Evolutionary conservation across 192 early-diverging fungal species (phyloP).

Genomic region (Pilaira anomala): DNA sequence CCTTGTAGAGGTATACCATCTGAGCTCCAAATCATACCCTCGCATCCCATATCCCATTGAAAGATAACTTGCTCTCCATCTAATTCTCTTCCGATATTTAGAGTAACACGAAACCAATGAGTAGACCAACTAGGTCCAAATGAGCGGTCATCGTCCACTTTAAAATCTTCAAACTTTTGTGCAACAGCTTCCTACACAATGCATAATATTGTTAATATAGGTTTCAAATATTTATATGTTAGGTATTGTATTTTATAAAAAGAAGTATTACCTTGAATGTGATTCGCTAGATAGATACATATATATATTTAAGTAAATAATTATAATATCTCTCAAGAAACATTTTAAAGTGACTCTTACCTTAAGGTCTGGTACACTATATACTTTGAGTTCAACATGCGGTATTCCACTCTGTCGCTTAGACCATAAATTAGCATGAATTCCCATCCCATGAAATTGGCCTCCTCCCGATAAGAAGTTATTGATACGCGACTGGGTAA

Average conservation of each 20-base stretch:
- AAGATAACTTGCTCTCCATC: slow-evolving; percentile 72
- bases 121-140: slow-evolving; percentile 55
- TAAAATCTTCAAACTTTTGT: slow-evolving; percentile 15
- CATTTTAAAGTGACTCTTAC: slow-evolving; percentile 62
- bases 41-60: slow-evolving; percentile 83
- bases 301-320: no score
- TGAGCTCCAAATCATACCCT: slow-evolving; percentile 85
- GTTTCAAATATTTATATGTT: no score
- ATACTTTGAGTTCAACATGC: slow-evolving; percentile 53
- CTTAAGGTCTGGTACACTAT: slow-evolving; percentile 62
- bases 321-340: slow-evolving; percentile 55
- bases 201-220: background rate
- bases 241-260: no score
- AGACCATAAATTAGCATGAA: slow-evolving; percentile 49
- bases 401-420: slow-evolving; percentile 42
- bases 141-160: background rate
- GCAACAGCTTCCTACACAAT: slow-evolving; percentile 19
- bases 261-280: slow-evolving; percentile 29
- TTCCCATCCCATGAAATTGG: slow-evolving; percentile 43
- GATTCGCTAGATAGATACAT: no score
- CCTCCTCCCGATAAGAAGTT: slow-evolving; percentile 60
- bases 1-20: slow-evolving; percentile 85
- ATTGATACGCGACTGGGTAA: slow-evolving; percentile 70
- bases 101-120: slow-evolving; percentile 68
- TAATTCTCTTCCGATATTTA: slow-evolving; percentile 64